Base-by-base conservation (phyloP, 345 rosid genomes). In the Sisymbrium altissimum region DNA sequence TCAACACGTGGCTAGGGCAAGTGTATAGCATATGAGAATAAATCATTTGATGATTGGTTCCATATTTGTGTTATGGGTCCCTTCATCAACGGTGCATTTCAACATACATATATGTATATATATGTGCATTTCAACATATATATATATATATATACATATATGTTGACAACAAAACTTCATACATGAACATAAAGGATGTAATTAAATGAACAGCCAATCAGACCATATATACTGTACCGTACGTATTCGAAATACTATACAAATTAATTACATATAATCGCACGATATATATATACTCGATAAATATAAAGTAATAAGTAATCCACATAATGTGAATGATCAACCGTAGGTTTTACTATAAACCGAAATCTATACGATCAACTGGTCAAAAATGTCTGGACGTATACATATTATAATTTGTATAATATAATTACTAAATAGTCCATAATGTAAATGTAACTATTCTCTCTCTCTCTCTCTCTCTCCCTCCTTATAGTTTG, bases 1-100 rank as follows among this genome's bases (percentile, higher is more conserved):
- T 17, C 3, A 57, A 77, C 59, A 85, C 91, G 86, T 87, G 91
- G 82, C 80, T 77, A 75, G 77, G 77, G 75, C 82, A 67, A 73
- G 49, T 15, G 33, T 44, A 33, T 15, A 43, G 61, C 57, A 63
- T 29, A 38, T 48, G 19, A 18, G 35, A 48, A 18, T 12, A 71
- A 45, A 14, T 36, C 46, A 76, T 80, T 80, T 78, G 78, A 29
- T 23, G 40, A 67, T 70, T 52, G n/a, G 72, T 80, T 79, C 14
- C 23, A 18, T 27, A 33, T 17, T n/a, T 36, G 62, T 66, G 36
- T 9, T 39, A 58, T 30, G 38, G 43, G 79, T 5, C 44, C 85
- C 86, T 74, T 6, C 18, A 10, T 48, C 9, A 52, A 32, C 59
- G 29, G 53, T 75, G 17, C 45, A 57, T 45, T 29, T 56, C 78